Base-by-base conservation (phyloP, 2,329 filamentous ascomycete genomes). In the Sarocladium strictum region DNA sequence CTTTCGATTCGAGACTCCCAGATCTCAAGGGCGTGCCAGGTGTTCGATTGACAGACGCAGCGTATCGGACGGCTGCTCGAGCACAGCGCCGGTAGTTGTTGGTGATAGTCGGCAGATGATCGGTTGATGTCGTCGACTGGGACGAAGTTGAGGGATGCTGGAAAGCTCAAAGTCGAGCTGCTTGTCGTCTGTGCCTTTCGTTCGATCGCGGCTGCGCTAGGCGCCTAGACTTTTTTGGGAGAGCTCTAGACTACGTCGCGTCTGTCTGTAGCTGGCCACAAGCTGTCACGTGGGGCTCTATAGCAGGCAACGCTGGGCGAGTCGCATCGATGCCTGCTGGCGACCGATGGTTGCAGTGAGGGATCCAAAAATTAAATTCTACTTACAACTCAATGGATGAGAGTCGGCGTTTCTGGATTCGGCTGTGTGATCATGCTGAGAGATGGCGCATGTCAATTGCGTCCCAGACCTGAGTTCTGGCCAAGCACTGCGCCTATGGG, bases 181-280 rank as follows among this genome's bases (percentile, higher is more conserved):
- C 47, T 51, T n/a, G 29, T 24, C 27, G 47, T 51, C 27, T 51
- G 47, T 51, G 26, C 29, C 47, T 17, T 17, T 23, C 26, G 26
- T 35, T 51, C 35, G 47, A 51, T 51, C 47, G 47, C 47, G 47
- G 7, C 29, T 32, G 29, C 27, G 47, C 47, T 51, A 23, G 27
- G 47, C 26, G 47, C 47, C 47, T 51, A 51, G 29, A 51, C 47
- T 51, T 51, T 51, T 35, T 51, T 47, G 43, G 43, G 43, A 47
- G 43, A 47, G 43, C 43, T 47, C 43, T 47, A 24, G 38, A n/a
- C n/a, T n/a, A n/a, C n/a, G 43, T 47, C 43, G 43, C 43, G 43
- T 23, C 23, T 47, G 43, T 21, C 40, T 19, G 17, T n/a, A 12
- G 29, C 29, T 38, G 35, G 15, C 35, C n/a, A 38, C 35, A 38